Conservation (phyloP, 2,329 filamentous ascomycete genomes). For the Simplicillium sp. region DNA sequence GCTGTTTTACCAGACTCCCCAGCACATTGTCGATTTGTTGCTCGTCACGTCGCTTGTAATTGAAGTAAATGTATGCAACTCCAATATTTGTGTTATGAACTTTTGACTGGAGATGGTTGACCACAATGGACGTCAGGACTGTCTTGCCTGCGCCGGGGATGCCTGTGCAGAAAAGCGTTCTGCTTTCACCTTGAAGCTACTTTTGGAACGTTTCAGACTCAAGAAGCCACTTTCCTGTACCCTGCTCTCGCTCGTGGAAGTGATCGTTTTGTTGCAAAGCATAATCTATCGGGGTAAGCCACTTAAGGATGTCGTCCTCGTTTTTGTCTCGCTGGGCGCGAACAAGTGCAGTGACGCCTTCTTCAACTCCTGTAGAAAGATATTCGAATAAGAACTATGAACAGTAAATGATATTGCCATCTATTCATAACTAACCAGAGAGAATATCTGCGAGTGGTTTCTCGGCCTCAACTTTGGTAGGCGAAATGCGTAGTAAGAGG, state of each 20-base stretch:
- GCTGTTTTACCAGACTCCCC: slow-evolving; percentile 25
- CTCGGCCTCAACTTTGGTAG: slow-evolving; percentile 4
- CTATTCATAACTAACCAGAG: no score
- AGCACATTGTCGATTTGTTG: slow-evolving; percentile 23
- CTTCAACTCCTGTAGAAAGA: no score
- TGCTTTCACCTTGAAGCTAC: slow-evolving; percentile 14
- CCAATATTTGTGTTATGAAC: slow-evolving; percentile 16
- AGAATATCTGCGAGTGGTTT: no score
- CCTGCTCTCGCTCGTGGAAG: slow-evolving; percentile 17
- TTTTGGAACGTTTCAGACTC: slow-evolving; percentile 18
- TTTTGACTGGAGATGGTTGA: background rate
- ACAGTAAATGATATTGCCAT: no score
- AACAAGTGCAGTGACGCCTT: no score
- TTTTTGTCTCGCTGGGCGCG: background rate
- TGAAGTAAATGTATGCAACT: slow-evolving; percentile 37
- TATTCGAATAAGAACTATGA: no score
- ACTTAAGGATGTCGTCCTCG: slow-evolving; percentile 14
- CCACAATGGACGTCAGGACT: slow-evolving; percentile 1
- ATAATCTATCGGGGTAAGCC: slow-evolving; percentile 27
- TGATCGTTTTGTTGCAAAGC: slow-evolving; percentile 25
- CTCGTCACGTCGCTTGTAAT: slow-evolving; percentile 26
- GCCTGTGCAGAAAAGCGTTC: slow-evolving; percentile 28
- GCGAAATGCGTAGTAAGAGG: slow-evolving; percentile 9
- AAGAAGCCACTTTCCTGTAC: slow-evolving; percentile 32
- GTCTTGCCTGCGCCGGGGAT: slow-evolving; percentile 9